Evolutionary conservation across 371 early-diverging fungal genomes (phyloP).

Genomic region (Rhizomucor pusillus): DNA sequence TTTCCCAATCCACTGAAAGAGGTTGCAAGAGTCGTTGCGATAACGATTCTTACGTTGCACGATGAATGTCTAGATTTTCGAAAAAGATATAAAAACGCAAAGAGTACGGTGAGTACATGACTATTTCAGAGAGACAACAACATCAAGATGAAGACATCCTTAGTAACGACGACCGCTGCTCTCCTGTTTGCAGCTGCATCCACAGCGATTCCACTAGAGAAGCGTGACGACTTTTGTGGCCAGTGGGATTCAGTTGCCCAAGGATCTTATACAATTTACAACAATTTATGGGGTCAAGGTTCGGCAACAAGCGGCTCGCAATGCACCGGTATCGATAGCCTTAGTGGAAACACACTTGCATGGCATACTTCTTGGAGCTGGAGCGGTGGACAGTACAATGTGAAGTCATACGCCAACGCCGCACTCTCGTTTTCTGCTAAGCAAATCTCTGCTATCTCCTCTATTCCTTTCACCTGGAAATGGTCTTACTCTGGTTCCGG

Average conservation of each 20-base stretch:
- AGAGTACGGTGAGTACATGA: no score
- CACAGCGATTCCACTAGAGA: background rate
- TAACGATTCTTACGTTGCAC: no score
- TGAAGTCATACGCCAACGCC: slow-evolving; percentile 14
- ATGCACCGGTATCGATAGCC: slow-evolving; percentile 5
- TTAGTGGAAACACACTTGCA: slow-evolving; percentile 5
- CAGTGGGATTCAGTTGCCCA: slow-evolving; percentile 9
- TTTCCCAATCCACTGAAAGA: no score
- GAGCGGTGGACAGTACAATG: slow-evolving; percentile 8
- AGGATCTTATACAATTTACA: slow-evolving; percentile 7
- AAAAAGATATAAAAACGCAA: no score
- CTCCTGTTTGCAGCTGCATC: background rate
- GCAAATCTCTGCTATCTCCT: background rate
- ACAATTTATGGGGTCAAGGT: slow-evolving; percentile 9
- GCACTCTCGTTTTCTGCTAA: slow-evolving; percentile 5
- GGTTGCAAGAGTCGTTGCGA: no score
- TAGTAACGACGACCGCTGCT: no score
- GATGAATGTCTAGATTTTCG: no score
- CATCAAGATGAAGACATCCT: no score
- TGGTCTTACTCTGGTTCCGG: slow-evolving; percentile 13
- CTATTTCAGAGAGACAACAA: no score
- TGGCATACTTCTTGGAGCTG: slow-evolving; percentile 12
- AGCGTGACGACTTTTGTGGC: slow-evolving; percentile 4
- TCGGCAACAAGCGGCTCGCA: slow-evolving; percentile 13
- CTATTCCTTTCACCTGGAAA: slow-evolving; percentile 11